These are phyloP conservation scores for Taphrina sp. DNA, from an alignment of 1,139 yeast genomes.

Conservation along the genomic window DNA sequence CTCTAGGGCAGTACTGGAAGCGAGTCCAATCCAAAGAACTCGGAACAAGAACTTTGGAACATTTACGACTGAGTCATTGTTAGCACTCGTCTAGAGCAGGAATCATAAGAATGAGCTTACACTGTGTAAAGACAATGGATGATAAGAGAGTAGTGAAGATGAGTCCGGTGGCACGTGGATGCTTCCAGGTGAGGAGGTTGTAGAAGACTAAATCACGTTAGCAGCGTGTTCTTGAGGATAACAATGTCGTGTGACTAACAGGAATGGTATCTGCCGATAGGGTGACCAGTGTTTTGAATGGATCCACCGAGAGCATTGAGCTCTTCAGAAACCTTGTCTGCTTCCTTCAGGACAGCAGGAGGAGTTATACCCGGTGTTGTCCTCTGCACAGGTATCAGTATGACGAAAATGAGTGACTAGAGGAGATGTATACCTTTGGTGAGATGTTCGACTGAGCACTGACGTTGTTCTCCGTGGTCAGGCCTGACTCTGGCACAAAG, in stretches of 20 bases:
- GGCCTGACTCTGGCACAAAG: constrained; percentile 28
- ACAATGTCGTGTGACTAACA: constrained; percentile 16
- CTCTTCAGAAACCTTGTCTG: constrained; percentile 23
- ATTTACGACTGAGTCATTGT: constrained; percentile 14
- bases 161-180: constrained; percentile 33
- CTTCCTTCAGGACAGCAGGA: constrained; percentile 28
- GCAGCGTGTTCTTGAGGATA: no score
- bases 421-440: constrained; percentile 8
- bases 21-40: constrained; percentile 31
- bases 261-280: constrained; percentile 25
- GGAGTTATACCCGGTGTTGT: constrained; percentile 26
- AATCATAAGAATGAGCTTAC: no score
- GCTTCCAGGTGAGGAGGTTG: constrained; percentile 34
- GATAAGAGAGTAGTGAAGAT: constrained; percentile 20
- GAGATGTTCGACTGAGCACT: constrained; percentile 9
- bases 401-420: background rate
- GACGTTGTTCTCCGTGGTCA: constrained; percentile 19
- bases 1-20: constrained; percentile 33
- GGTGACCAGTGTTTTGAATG: constrained; percentile 18
- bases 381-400: background rate
- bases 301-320: constrained; percentile 18
- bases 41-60: constrained; percentile 34
- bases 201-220: constrained; percentile 14
- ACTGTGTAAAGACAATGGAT: constrained; percentile 24
- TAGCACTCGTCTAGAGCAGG: no score